These are phyloP conservation scores for Colletotrichum viniferum DNA, from an alignment of 2,329 filamentous ascomycete species.

Conservation along the genomic window DNA sequence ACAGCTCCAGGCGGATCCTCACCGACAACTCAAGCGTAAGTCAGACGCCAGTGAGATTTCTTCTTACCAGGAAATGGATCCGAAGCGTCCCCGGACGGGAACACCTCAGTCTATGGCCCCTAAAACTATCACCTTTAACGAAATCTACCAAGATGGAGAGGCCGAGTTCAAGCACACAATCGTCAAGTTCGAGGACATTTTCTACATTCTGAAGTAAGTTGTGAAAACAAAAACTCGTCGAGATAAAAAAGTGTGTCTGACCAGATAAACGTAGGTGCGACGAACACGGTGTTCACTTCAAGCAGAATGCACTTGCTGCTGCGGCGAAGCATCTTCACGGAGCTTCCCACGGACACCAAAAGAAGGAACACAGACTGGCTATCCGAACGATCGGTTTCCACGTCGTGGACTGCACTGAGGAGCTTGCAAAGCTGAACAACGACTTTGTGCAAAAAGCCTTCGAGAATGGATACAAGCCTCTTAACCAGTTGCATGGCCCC, in stretches of 20 bases:
- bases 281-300: conserved; percentile 25
- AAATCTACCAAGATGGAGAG: conserved; percentile 24
- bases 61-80: not conserved
- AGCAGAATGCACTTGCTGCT: conserved; percentile 12
- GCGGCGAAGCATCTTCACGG: conserved; percentile 24
- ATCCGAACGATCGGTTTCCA: conserved; percentile 19
- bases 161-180: conserved; percentile 24
- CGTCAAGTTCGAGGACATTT: conserved; percentile 16
- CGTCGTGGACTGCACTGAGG: conserved; percentile 21
- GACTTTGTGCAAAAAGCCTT: conserved; percentile 13
- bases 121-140: conserved; percentile 21
- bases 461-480: conserved; percentile 20
- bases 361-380: conserved; percentile 9
- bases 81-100: not conserved
- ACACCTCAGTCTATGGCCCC: not conserved
- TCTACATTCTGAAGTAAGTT: conserved; percentile 22
- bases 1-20: not conserved
- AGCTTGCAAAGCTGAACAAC: conserved; percentile 20
- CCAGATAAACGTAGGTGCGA: conserved; percentile 8
- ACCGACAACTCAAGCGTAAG: conserved; percentile 4
- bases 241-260: not conserved
- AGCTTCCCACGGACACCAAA: conserved; percentile 11
- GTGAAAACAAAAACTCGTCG: not conserved
- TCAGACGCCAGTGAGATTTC: not conserved
- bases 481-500: conserved; percentile 16